Conservation (phyloP, 2,329 filamentous ascomycete species). For the Diaporthe ilicicola region DNA sequence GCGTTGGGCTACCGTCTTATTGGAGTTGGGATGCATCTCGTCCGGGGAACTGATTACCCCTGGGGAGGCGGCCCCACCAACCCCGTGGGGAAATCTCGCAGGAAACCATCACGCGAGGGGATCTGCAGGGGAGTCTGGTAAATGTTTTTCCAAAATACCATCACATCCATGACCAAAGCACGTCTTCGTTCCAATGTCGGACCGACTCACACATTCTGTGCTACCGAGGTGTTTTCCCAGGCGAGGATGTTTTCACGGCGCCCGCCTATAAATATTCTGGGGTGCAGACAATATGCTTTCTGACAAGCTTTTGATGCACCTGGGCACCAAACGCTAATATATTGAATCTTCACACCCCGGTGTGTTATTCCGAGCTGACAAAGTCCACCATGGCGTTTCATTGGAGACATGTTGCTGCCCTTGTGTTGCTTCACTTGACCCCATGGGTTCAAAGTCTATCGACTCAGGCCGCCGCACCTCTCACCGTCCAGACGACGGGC, state of each 20-base stretch:
- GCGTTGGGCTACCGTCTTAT: background rate
- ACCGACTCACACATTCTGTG: background rate
- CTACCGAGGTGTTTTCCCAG: background rate
- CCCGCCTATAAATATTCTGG: background rate
- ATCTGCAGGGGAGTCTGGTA: background rate
- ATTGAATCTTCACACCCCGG: rapidly evolving
- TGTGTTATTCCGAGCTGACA: background rate
- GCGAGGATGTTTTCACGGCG: background rate
- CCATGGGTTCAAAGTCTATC: background rate
- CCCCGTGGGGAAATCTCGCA: background rate
- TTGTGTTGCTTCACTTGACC: background rate
- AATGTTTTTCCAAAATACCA: slow-evolving; percentile 9
- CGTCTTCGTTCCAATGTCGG: background rate
- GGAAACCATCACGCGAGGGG: background rate
- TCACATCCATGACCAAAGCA: background rate
- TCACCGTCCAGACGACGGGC: slow-evolving; percentile 6
- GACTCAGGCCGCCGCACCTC: background rate
- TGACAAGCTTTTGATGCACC: too few species aligned
- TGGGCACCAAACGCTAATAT: background rate
- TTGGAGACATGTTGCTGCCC: background rate
- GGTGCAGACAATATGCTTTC: too few species aligned
- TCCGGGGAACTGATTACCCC: slow-evolving; percentile 9
- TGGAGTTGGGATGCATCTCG: background rate
- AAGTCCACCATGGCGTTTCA: background rate
- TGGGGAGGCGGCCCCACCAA: background rate